Base-by-base conservation (phyloP, 495 filamentous ascomycete genomes). In the Xanthoparmelia taractica region DNA sequence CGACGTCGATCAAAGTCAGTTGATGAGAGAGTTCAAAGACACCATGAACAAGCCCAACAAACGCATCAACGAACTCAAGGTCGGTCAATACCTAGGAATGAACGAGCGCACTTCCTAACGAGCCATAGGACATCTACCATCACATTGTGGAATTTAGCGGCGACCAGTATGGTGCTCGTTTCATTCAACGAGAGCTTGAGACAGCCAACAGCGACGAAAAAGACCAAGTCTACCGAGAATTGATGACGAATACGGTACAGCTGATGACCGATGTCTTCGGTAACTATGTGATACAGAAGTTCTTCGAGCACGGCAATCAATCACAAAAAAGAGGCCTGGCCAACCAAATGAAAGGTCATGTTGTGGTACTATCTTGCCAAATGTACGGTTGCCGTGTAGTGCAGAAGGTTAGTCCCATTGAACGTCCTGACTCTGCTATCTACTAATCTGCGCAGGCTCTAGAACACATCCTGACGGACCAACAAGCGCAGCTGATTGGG, bases 321-420 rank as follows among this genome's bases (percentile, higher is more conserved):
- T 80, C 84, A 10, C 95, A 97, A 73, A 98, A 98, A 75, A 91
- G 88, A 73, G 80, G 87, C 4, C 72, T 98, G 48, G 93, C 91
- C 6, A 84, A 84, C 58, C 82, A 87, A 67, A 97, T 98, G 92
- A 90, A 89, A 69, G 85, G 85, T 0, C 88, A 92, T 69, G 85
- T 97, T 15, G 74, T 89, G 47, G 80, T 83, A 33, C 75, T 98
- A 40, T 96, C 93, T 0, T 77, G 84, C 61, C 89, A 96, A 74
- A 95, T 93, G 86, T 97, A 97, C 72, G 92, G 90, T 57, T 98
- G 94, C 70, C 83, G 94, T 40, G 94, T 98, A 25, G 94, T 98
- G 1, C 94, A 98, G 72, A 97, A 97, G 83, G 86, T 87, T 66
- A 70, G 20, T 64, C 47, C 52, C 59, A 36, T 34, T 48, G 43